Percentiles rank a stretch among this genome's conserved stretches.
These are phyloP conservation scores for Adansonia rubrostipa DNA, from an alignment of 441 rosid species.

Conservation along the genomic window DNA sequence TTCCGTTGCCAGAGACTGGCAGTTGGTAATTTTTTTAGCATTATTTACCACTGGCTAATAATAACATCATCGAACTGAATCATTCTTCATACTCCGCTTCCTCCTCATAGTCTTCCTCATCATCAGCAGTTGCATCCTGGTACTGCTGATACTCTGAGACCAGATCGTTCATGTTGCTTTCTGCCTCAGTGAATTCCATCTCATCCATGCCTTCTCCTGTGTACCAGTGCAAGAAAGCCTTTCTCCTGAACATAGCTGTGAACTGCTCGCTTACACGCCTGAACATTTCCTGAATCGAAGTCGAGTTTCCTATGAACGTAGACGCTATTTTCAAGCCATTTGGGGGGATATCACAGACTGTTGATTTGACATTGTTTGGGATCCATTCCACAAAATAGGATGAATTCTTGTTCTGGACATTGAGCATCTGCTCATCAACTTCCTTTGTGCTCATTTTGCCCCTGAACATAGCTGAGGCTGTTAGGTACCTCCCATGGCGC, in stretches of 20 bases:
- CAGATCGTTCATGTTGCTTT: slow-evolving; percentile 55
- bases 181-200: slow-evolving; percentile 56
- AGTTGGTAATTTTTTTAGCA: slow-evolving; percentile 16
- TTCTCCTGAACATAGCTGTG: slow-evolving; percentile 37
- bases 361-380: slow-evolving; percentile 60
- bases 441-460: slow-evolving; percentile 68
- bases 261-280: no score
- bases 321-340: slow-evolving; percentile 44
- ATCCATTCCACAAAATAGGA: slow-evolving; percentile 64
- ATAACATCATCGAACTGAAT: not conserved
- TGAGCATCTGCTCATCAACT: slow-evolving; percentile 61
- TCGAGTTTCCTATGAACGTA: slow-evolving; percentile 48
- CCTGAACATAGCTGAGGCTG: slow-evolving; percentile 60
- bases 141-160: no score
- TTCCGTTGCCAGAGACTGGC: not conserved
- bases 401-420: slow-evolving; percentile 60
- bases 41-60: not conserved
- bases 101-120: no score
- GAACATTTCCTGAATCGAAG: slow-evolving; percentile 38
- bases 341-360: slow-evolving; percentile 61
- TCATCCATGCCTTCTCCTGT: slow-evolving; percentile 65
- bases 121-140: no score
- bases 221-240: slow-evolving; percentile 70
- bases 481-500: slow-evolving; percentile 55
- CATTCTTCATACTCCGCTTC: not conserved